Base-by-base conservation (phyloP, 2,329 filamentous ascomycete species). In the Talaromyces marneffei region DNA sequence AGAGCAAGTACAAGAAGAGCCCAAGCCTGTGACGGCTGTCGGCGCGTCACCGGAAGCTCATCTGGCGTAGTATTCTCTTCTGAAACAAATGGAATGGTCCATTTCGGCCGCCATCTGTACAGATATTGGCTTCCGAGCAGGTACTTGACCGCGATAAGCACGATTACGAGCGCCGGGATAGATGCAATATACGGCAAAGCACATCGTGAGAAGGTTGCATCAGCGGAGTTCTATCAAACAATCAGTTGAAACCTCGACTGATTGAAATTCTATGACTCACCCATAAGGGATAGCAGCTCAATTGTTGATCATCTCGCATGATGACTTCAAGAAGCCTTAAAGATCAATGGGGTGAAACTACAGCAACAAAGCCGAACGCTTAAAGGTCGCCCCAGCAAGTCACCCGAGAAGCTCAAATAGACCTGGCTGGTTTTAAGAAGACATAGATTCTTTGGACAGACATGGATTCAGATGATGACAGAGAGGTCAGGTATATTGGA, bases 71-170 rank as follows among this genome's bases (percentile, higher is more conserved):
- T 68, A 18, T 66, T 65, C 20, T 71, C 65, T 62, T 84, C 82
- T 18, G 76, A 67, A 18, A 85, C 71, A 63, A 86, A 85, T 3
- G 81, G 75, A 53, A 68, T 74, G 20, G 76, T 77, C 83, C 84
- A 86, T 72, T 66, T 70, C 35, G 83, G 79, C 44, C 75, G 72
- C 67, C 66, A 70, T 37, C 61, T 62, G 29, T 63, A 58, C 1
- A 72, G 46, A 1, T 46, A 44, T 23, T 69, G 39, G 25, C 66
- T 65, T 4, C 64, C 65, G n/a, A 74, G 42, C 8, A 75, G 6
- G 61, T 75, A 70, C 27, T 66, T 66, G 33, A 70, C 46, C 23
- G 67, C 65, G 55, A 77, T 63, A 10, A 70, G 16, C 9, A 69
- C 46, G 23, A 71, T 61, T 7, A 73, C 46, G 27, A 67, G 62